Evolutionary conservation across 2,329 filamentous ascomycete species (phyloP).

Genomic region (Domatiomyces catenatus): DNA sequence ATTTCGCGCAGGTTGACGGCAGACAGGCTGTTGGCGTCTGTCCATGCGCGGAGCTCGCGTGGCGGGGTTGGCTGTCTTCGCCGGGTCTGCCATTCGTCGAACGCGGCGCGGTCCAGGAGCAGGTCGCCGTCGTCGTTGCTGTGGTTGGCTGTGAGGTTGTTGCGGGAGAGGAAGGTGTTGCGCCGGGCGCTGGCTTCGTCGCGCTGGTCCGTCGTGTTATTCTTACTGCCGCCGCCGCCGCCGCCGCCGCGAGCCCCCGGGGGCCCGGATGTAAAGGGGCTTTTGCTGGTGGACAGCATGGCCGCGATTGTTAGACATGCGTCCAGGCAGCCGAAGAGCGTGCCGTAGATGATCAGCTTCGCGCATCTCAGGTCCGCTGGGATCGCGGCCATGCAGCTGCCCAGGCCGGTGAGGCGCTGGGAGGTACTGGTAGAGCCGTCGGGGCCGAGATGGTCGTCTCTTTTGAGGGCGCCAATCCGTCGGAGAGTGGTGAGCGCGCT

Average conservation of each 20-base stretch:
- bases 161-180: conserved; percentile 45
- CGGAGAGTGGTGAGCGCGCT: conserved; percentile 64
- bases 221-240: not conserved
- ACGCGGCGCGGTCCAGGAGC: conserved; percentile 71
- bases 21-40: conserved; percentile 71
- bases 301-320: conserved; percentile 77
- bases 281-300: conserved; percentile 66
- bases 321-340: conserved; percentile 83
- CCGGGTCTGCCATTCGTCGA: conserved; percentile 54
- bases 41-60: conserved; percentile 57
- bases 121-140: conserved; percentile 63
- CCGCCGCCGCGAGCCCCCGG: too few species aligned
- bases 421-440: too few species aligned
- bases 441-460: conserved; percentile 39
- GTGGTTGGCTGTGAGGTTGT: not conserved
- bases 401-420: conserved; percentile 66
- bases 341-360: conserved; percentile 89
- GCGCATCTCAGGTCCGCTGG: conserved; percentile 83
- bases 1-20: conserved; percentile 78
- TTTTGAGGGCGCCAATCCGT: conserved; percentile 68
- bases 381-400: conserved; percentile 85
- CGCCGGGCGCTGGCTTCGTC: conserved; percentile 68
- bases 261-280: conserved; percentile 56
- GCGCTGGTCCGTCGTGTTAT: conserved; percentile 55
- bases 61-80: conserved; percentile 43